Base-by-base conservation (phyloP, 169 alveolate species). In the Cystoisospora suis region DNA sequence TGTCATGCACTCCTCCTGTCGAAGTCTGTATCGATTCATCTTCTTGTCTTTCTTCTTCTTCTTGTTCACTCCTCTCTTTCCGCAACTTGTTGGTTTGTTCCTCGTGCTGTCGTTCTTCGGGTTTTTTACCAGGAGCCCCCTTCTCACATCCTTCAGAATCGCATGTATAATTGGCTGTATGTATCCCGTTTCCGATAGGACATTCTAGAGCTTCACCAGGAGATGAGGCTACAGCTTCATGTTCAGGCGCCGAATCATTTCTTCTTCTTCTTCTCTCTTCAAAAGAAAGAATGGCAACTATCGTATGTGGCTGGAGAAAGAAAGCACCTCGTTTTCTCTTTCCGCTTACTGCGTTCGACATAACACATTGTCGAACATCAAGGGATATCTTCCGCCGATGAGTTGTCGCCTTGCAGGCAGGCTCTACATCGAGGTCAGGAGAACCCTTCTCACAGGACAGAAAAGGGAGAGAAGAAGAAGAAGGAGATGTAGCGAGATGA, bases 311-410 rank as follows among this genome's bases (percentile, higher is more conserved):
- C 83, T 72, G 83, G 40, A 72, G 56, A 34, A 72, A 40, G 32
- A 72, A 38, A 0, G 58, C 83, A 56, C 83, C 83, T 72, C 45
- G 9, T 56, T 72, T 72, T 38, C 83, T 72, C 83, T 72, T 72
- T 7, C 83, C 83, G n/a, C 58, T 38, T 9, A 72, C 56, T 47
- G 59, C 20, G 83, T 72, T 72, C 45, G 27, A 15, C 49, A 29
- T 9, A 29, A 72, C 83, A 2, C 58, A 29, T 9, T 72, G 38
- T 9, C 83, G 83, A 5, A n/a, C n/a, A n/a, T n/a, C n/a, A n/a
- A n/a, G n/a, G n/a, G n/a, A n/a, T n/a, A n/a, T n/a, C n/a, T n/a
- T n/a, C n/a, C n/a, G n/a, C n/a, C n/a, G n/a, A n/a, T n/a, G n/a
- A n/a, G n/a, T n/a, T n/a, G n/a, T n/a, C n/a, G n/a, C n/a, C n/a